Conservation (phyloP, 2,329 filamentous ascomycete species). For the Helotiales sp. region DNA sequence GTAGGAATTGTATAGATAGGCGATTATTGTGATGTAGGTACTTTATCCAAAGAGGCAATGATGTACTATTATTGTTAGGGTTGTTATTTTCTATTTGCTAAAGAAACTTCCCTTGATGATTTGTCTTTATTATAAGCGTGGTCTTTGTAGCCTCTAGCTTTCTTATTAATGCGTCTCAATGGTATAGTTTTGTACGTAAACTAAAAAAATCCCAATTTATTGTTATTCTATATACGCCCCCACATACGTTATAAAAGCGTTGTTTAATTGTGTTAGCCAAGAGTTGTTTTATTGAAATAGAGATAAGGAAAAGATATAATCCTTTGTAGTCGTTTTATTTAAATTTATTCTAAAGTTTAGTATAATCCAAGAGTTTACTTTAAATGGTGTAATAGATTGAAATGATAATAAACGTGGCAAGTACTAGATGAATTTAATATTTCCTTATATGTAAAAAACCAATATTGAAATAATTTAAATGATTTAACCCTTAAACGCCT, state of each 20-base stretch:
- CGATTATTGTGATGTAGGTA: not conserved
- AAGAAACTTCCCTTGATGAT: slow-evolving; percentile 46
- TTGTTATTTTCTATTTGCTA: slow-evolving; percentile 72
- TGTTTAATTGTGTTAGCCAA: slow-evolving; percentile 76
- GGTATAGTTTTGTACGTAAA: slow-evolving; percentile 79
- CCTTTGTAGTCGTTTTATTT: not conserved
- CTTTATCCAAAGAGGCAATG: not conserved
- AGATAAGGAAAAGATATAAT: slow-evolving; percentile 80
- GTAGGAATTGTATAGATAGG: not conserved
- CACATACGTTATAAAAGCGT: slow-evolving; percentile 90
- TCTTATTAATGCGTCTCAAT: slow-evolving; percentile 71
- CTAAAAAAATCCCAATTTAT: slow-evolving; percentile 85
- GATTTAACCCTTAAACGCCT: slow-evolving; percentile 1
- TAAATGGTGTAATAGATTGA: slow-evolving; percentile 74
- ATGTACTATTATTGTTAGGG: not conserved
- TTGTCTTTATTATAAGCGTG: slow-evolving; percentile 76
- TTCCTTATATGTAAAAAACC: slow-evolving; percentile 63
- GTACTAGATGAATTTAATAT: slow-evolving; percentile 79
- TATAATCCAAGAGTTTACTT: slow-evolving; percentile 73
- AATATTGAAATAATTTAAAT: slow-evolving; percentile 59
- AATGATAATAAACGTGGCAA: slow-evolving; percentile 75
- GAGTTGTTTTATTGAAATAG: slow-evolving; percentile 86
- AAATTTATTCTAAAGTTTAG: slow-evolving; percentile 62
- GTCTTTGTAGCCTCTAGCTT: slow-evolving; percentile 81
- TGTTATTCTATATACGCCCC: slow-evolving; percentile 90